Percentiles rank a stretch among this genome's conserved stretches.
Conservation (phyloP, 169 alveolate genomes). For the Theileria sp. region DNA sequence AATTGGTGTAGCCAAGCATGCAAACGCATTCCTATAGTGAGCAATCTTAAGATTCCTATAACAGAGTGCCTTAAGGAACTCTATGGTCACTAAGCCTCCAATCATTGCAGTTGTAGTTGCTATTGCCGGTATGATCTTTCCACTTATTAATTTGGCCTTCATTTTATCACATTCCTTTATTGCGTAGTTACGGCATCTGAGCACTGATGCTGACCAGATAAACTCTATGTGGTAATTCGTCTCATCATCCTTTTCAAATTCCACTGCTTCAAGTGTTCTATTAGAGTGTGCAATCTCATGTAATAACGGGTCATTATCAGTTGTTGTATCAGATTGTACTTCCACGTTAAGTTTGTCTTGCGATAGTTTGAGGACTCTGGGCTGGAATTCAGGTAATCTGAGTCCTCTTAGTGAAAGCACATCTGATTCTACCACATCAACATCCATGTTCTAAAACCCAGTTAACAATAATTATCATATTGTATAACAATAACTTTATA, state of each 20-base stretch:
- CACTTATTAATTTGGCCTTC: slow-evolving; percentile 97
- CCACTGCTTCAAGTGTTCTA: slow-evolving; percentile 57
- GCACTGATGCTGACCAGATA: slow-evolving; percentile 92
- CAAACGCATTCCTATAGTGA: slow-evolving; percentile 91
- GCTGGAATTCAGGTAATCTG: slow-evolving; percentile 44
- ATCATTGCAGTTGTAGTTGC: slow-evolving; percentile 99
- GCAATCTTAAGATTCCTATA: slow-evolving; percentile 51
- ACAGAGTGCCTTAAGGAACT: slow-evolving; percentile 81
- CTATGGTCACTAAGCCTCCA: slow-evolving; percentile 95
- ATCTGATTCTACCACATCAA: slow-evolving; percentile 28
- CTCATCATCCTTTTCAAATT: slow-evolving; percentile 99
- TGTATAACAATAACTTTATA: not conserved
- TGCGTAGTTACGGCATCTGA: slow-evolving; percentile 96
- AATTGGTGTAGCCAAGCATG: slow-evolving; percentile 91
- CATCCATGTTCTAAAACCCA: slow-evolving; percentile 12
- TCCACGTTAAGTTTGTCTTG: slow-evolving; percentile 62
- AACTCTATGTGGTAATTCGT: slow-evolving; percentile 96
- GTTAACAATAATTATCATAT: not conserved
- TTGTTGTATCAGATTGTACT: slow-evolving; percentile 24
- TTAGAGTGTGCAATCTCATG: slow-evolving; percentile 20
- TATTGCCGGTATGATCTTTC: slow-evolving; percentile 99
- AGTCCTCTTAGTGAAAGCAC: slow-evolving; percentile 13
- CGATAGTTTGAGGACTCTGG: slow-evolving; percentile 45
- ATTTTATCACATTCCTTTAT: slow-evolving; percentile 87
- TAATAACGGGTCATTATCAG: slow-evolving; percentile 4